Base-by-base conservation (phyloP, 192 early-diverging fungal genomes). In the Mortierella claussenii region DNA sequence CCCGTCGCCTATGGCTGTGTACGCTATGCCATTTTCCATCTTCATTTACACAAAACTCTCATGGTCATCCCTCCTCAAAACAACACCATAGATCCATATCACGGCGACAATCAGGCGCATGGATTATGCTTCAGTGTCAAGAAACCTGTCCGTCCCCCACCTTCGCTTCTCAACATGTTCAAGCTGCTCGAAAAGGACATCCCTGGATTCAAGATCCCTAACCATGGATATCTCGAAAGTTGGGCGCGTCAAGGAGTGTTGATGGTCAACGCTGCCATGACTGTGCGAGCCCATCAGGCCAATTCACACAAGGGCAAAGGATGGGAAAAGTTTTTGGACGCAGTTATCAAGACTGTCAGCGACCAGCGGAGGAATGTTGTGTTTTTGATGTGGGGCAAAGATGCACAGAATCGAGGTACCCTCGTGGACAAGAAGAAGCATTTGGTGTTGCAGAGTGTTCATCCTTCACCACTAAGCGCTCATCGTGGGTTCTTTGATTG, bases 311-410 rank as follows among this genome's bases (percentile, higher is more conserved):
- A 88, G 23, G 75, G 81, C 20, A 81, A 84, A 61, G 97, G 95
- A 9, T 98, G 96, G 97, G 91, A 90, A 57, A 76, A 81, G 45
- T 91, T 98, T 66, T 32, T 73, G 81, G 94, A 97, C 71, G 85
- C 90, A 0, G 90, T 96, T 21, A 83, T 98, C 36, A 63, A 83
- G 21, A 83, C 92, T 50, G 62, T 98, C 47, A 91, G 89, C 67
- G 74, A 84, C 7, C 78, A 86, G 32, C 74, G 80, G 3, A 48
- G 37, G 1, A 76, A 89, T 45, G 83, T 96, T 8, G 97, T 98
- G 45, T 98, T 98, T 82, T 89, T 98, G 80, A 85, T 98, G 24
- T 98, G 97, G 96, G 97, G 97, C 21, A 68, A 81, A 23, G 89
- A 91, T 68, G 95, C 95, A 24, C 93, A 95, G 74, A 95, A 95